A percentile compares a stretch with the other conserved stretches of the same genome.
Conservation (phyloP, 164 flowering plant genomes). For the Chloranthus sessilifolius region DNA sequence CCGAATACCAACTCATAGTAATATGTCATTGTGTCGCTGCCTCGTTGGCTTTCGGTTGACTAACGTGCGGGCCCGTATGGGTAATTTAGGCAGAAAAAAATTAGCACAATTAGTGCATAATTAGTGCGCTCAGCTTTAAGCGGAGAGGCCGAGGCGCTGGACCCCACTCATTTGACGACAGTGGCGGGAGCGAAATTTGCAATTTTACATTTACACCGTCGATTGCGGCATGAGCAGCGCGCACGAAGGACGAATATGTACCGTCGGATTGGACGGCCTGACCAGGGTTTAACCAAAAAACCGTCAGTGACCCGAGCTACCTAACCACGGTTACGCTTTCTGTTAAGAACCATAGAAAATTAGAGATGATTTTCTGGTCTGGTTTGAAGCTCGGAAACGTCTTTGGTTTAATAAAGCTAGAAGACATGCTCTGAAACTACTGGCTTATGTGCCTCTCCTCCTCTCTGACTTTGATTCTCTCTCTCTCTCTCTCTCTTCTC, state of each 20-base stretch:
- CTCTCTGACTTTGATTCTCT: neutral
- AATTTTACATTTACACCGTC: conserved; percentile 22
- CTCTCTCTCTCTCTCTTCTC: too few species aligned
- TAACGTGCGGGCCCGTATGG: too few species aligned
- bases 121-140: conserved; percentile 11
- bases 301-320: conserved; percentile 9
- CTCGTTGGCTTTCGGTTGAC: too few species aligned
- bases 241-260: neutral
- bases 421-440: conserved; percentile 44
- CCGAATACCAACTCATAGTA: too few species aligned
- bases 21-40: too few species aligned
- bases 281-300: conserved; percentile 6
- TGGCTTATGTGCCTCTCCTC: conserved; percentile 15
- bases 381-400: conserved; percentile 5
- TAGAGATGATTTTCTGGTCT: conserved; percentile 9
- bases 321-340: conserved; percentile 7
- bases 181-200: conserved; percentile 16
- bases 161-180: conserved; percentile 25
- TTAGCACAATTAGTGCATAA: conserved; percentile 17
- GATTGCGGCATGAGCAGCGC: conserved; percentile 19
- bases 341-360: neutral
- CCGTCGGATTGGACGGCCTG: conserved; percentile 7
- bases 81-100: conserved; percentile 1
- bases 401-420: conserved; percentile 15
- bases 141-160: conserved; percentile 12